Base-by-base conservation (phyloP, 2,329 filamentous ascomycete genomes). In the Diaporthe caulivora region DNA sequence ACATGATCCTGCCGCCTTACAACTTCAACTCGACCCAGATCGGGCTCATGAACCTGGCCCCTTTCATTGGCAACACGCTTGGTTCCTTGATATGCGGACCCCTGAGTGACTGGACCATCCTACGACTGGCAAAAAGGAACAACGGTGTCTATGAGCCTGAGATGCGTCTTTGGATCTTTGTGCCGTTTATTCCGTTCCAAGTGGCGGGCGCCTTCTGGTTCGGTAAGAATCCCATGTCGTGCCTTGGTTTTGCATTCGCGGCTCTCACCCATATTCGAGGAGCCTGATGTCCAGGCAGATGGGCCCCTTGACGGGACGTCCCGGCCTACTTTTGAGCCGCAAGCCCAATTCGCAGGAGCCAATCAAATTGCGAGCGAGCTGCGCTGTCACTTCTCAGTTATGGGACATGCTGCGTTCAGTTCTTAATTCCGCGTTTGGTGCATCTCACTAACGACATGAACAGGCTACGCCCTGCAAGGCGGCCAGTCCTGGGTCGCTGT, bases 101-200 rank as follows among this genome's bases (percentile, higher is more conserved):
- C 9, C 42, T 83, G 10, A 80, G 80, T 2, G 82, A 84, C 72
- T 77, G 78, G 74, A 79, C 80, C 1, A 82, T 83, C 60, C 55
- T 82, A 42, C 77, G 77, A 34, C 78, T 82, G 51, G 77, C 82
- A 2, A 79, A 80, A 26, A 76, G 77, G 5, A 82, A 83, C 17
- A 77, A 78, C 9, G 82, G 82, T 18, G 81, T 81, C 64, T 83
- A 82, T 67, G 82, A 83, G 71, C 82, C 82, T 0, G 82, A 84
- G 64, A 84, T 83, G 78, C 78, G 82, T 8, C 75, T 83, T 21
- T 83, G 72, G 72, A 21, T 75, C 8, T 74, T 76, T 17, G 74
- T 76, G 17, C 74, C 74, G 7, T 81, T 81, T 6, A 79, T 79
- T 1, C 31, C 74, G 17, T 75, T 75, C 55, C 74, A 75, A 42